Conservation (phyloP, 257 asterid genomes). For the Mitragyna speciosa region DNA sequence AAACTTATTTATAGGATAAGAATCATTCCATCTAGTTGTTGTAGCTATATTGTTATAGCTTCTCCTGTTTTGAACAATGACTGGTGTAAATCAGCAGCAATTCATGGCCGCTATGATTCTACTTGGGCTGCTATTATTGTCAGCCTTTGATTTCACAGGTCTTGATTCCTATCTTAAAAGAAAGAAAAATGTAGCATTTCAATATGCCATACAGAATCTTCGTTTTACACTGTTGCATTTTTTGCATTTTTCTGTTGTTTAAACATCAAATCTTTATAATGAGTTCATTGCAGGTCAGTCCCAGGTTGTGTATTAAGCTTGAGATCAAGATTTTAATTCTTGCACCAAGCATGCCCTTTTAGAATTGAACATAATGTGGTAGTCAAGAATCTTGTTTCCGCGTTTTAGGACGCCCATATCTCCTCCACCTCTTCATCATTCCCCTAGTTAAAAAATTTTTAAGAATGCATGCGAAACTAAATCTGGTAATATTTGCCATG, state of each 20-base stretch:
- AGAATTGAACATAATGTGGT: not conserved
- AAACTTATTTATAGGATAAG: no score
- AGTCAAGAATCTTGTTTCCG: not conserved
- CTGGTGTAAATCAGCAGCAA: constrained; percentile 7
- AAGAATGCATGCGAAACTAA: no score
- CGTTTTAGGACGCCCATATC: no score
- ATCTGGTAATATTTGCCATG: not conserved
- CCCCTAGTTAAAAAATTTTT: no score
- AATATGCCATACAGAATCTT: not conserved
- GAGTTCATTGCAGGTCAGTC: not conserved
- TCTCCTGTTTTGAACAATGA: constrained; percentile 11
- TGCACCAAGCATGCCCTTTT: not conserved
- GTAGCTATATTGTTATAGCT: no score
- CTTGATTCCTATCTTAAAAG: not conserved
- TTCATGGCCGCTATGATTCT: constrained; percentile 11
- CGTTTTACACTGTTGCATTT: not conserved
- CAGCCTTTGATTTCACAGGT: constrained; percentile 26
- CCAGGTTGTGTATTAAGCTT: not conserved
- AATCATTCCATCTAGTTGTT: no score
- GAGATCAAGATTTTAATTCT: not conserved
- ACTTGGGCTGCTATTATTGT: constrained; percentile 21
- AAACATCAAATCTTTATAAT: not conserved
- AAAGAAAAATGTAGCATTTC: not conserved
- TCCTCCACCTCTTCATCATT: no score
- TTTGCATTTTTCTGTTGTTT: not conserved